Base-by-base conservation (phyloP, 1,284 basidiomycete genomes). In the Trametes sp. region DNA sequence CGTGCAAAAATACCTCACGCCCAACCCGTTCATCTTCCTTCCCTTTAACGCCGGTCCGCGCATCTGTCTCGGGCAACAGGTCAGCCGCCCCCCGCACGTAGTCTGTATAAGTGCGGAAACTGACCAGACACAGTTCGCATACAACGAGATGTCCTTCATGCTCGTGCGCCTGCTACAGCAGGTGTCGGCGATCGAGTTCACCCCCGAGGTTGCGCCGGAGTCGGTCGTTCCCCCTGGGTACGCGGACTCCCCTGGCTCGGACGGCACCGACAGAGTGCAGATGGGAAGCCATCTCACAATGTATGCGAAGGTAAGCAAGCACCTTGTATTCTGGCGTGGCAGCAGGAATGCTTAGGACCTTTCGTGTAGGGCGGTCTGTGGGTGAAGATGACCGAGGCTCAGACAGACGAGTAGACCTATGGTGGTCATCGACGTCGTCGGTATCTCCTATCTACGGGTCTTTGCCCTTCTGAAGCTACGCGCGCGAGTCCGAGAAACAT, bases 101-200 rank as follows among this genome's bases (percentile, higher is more conserved):
- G n/a, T n/a, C n/a, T n/a, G n/a, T n/a, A n/a, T n/a, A n/a, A n/a
- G n/a, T n/a, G n/a, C n/a, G n/a, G n/a, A n/a, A n/a, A n/a, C n/a
- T n/a, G n/a, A n/a, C 51, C n/a, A 2, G 19, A 21, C 9, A 14
- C 59, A 89, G 83, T 88, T 88, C 71, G 88, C 89, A 4, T 89
- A 88, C 72, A 88, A 89, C 71, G 87, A 89, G 68, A 82, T 83
- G 68, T 88, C 87, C 1, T 89, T 87, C 75, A 82, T 88, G 78
- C 71, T 90, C 61, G 80, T 89, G 46, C 82, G 87, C 11, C 75
- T 91, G n/a, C 72, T 90, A 21, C 88, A 90, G 73, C 73, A 76
- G 38, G 87, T 90, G 73, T 78, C 80, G 0, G 74, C 74, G 0
- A 77, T 90, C 29, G 68, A 61, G 54, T 69, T 73, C 23, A 77